Evolutionary conservation across 2,329 filamentous ascomycete species (phyloP), one percentile per base, ranked within the genome.

Genomic region (Zymoseptoria ardabiliae): DNA sequence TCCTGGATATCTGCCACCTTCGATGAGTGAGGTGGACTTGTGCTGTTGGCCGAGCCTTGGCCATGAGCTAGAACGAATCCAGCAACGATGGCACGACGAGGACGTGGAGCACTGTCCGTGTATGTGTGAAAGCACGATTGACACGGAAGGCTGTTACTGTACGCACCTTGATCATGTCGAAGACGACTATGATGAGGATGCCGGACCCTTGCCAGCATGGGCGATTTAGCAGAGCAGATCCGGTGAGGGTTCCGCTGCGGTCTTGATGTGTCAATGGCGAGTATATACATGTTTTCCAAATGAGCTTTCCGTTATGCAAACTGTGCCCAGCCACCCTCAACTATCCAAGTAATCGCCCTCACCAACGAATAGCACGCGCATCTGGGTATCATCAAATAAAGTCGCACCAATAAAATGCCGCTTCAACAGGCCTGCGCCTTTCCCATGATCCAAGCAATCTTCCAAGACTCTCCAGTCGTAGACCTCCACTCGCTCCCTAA

Each of bases 401-500:
- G 66, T 69, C n/a, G 67, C 68, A 13, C 69, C 69, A 55, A 71
- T 20, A 35, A 69, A 65, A 63, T 67, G 57, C 60, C 55, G 52
- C 50, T 62, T 66, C 54, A 66, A 56, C 30, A 30, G 45, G 23
- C 65, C 65, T 10, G 49, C 58, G 7, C 59, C 57, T 22, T 55
- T 53, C 22, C 61, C 61, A 56, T 69, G 67, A 21, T 51, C 51
- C 3, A 28, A 21, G 41, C 66, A 69, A 2, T 63, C 22, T 49
- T 72, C 69, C 50, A 71, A 50, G 3, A 70, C 66, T 52, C 70
- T 66, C 70, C 70, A 72, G 61, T 73, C 70, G 23, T 62, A 71
- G 1, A 72, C 56, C 19, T 71, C 69, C 3, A 73, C 58, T 17
- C 67, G 56, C 61, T 72, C 71, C 51, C 58, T 53, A 9, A 71